These are phyloP conservation scores for Nothophoma quercina DNA, from an alignment of 2,329 filamentous ascomycete genomes.

Conservation along the genomic window DNA sequence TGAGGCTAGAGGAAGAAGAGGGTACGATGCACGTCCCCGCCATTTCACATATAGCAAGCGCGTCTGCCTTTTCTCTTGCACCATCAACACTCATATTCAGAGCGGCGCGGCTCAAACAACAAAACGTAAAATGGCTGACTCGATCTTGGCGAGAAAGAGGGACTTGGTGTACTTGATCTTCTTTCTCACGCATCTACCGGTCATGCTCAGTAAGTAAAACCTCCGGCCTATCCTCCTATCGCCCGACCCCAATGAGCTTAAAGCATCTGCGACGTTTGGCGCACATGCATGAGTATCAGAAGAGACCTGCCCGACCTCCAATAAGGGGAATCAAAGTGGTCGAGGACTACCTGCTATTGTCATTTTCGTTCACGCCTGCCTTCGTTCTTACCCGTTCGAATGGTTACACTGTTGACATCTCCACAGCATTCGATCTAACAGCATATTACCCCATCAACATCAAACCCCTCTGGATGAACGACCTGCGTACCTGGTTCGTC, in stretches of 20 bases:
- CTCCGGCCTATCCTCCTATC: too few species aligned
- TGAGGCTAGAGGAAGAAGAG: background rate
- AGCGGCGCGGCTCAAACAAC: too few species aligned
- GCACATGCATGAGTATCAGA: background rate
- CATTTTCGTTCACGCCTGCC: too few species aligned
- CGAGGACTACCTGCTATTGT: too few species aligned
- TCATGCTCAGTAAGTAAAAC: slow-evolving; percentile 64
- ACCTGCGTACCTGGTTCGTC: slow-evolving; percentile 65
- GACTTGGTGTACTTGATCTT: slow-evolving; percentile 64
- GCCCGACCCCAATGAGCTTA: too few species aligned
- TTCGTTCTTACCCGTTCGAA: too few species aligned
- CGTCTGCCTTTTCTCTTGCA: background rate
- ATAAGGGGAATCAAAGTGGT: too few species aligned
- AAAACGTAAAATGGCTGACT: slow-evolving; percentile 33
- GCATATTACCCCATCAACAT: slow-evolving; percentile 64
- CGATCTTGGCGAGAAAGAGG: slow-evolving; percentile 50
- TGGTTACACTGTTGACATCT: too few species aligned
- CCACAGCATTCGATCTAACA: slow-evolving; percentile 67
- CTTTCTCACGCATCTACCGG: slow-evolving; percentile 67
- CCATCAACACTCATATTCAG: slow-evolving; percentile 11
- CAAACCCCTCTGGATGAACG: slow-evolving; percentile 58
- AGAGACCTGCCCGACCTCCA: too few species aligned
- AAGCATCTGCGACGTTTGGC: too few species aligned
- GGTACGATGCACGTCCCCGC: slow-evolving; percentile 3
- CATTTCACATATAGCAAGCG: slow-evolving; percentile 3